Evolutionary conservation across 768 basidiomycete genomes (phyloP).

Genomic region (Coprinopsis marcescibilis): DNA sequence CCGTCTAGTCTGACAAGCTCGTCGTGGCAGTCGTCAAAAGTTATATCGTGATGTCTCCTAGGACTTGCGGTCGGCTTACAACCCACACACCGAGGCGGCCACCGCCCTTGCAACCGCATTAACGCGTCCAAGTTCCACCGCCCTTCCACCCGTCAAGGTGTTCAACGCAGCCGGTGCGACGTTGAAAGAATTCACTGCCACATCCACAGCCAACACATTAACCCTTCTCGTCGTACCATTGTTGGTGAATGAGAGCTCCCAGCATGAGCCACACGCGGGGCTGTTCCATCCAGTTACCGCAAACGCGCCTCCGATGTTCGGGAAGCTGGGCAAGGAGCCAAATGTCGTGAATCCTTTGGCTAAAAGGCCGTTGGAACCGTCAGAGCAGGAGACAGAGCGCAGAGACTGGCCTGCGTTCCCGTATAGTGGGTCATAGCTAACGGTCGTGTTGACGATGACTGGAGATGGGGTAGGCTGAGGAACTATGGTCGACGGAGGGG

Average conservation of each 20-base stretch:
- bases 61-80: no score
- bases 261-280: constrained; percentile 53
- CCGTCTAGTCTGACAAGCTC: no score
- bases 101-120: constrained; percentile 39
- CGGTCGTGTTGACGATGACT: constrained; percentile 12
- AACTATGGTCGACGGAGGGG: constrained; percentile 15
- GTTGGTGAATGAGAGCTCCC: constrained; percentile 46
- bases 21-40: no score
- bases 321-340: constrained; percentile 49
- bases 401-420: constrained; percentile 40
- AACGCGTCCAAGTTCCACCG: constrained; percentile 41
- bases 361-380: constrained; percentile 48
- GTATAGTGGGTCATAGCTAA: constrained; percentile 44
- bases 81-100: constrained; percentile 42
- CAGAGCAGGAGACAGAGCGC: constrained; percentile 36
- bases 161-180: constrained; percentile 51
- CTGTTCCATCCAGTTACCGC: constrained; percentile 49
- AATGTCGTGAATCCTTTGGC: constrained; percentile 44
- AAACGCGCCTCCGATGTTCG: constrained; percentile 51
- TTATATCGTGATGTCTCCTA: no score
- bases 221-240: constrained; percentile 29
- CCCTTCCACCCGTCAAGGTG: constrained; percentile 41
- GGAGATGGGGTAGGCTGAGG: constrained; percentile 18
- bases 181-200: constrained; percentile 39
- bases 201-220: constrained; percentile 49